Conservation (phyloP, 2,329 filamentous ascomycete genomes). For the Decorospora gaudefroyi region DNA sequence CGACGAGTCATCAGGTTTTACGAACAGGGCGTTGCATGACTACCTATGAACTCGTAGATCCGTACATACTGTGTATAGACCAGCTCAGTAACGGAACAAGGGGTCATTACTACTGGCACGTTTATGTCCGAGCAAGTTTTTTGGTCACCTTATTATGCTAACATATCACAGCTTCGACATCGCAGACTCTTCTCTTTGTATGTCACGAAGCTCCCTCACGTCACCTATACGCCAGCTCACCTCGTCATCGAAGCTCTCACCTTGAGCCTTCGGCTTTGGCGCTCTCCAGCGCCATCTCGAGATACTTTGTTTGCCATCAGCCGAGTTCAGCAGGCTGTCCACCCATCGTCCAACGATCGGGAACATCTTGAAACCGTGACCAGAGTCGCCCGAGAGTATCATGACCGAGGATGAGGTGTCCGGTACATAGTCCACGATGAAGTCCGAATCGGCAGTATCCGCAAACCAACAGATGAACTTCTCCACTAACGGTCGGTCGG, state of each 20-base stretch:
- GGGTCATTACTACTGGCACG: no score
- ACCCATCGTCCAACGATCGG: constrained; percentile 63
- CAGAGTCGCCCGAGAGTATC: constrained; percentile 62
- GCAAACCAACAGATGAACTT: constrained; percentile 67
- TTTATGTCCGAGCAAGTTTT: constrained; percentile 14
- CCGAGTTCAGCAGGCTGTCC: constrained; percentile 51
- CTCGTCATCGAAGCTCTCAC: constrained; percentile 50
- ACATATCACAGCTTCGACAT: constrained; percentile 24
- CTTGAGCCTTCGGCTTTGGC: constrained; percentile 28
- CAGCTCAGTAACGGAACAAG: no score
- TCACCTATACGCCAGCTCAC: constrained; percentile 56
- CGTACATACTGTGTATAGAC: no score
- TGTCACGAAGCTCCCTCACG: constrained; percentile 30
- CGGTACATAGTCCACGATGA: constrained; percentile 63
- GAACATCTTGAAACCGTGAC: constrained; percentile 67
- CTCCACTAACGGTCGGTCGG: constrained; percentile 60
- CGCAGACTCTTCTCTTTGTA: constrained; percentile 13
- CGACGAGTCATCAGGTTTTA: no score
- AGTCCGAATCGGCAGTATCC: constrained; percentile 64
- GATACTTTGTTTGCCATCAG: constrained; percentile 51
- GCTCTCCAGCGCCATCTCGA: constrained; percentile 60
- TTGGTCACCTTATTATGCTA: not conserved
- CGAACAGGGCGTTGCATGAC: no score
- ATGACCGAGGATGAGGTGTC: constrained; percentile 54
- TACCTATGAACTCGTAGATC: no score